Evolutionary conservation across 2,329 filamentous ascomycete genomes (phyloP), one percentile per base, ranked within the genome.

Genomic region (Ramularia endophylla): DNA sequence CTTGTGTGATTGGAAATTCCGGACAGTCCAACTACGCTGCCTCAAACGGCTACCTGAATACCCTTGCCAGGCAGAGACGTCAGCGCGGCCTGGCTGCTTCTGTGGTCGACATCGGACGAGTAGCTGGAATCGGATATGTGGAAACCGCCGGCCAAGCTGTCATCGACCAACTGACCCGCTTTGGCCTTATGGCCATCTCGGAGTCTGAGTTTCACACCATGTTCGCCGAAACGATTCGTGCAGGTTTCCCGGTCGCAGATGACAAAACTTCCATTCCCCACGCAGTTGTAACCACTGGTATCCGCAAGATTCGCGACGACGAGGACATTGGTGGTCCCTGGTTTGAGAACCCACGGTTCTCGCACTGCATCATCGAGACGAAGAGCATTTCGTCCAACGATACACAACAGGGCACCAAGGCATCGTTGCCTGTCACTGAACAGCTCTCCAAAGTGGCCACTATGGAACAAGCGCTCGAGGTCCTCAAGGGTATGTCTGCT

Each of bases 121-220:
- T 81, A 7, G 57, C 60, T 3, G 68, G 62, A 4, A 54, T 65
- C 3, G 69, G 71, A 1, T 65, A 60, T 36, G 47, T 70, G 17
- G 36, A 41, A 7, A 44, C 46, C 28, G 40, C 43, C 12, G 25
- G 47, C 13, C 40, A 43, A 16, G 40, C 44, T 18, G 41, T 39
- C 33, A 38, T 46, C 13, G 44, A 38, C 16, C 44, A 40, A 9
- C 18, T 36, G 5, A 16, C 12, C 8, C 13, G 19, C 11, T 44
- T 39, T 8, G 40, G 37, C 36, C 43, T 45, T 15, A 38, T 46
- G 6, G 40, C 44, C 25, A 28, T 75, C 11, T 73, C 72, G 2
- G 73, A 77, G 54, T 61, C 64, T 3, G 71, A 75, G 39, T 52
- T 76, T n/a, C 71, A 75, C 47, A 67, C 72, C 47, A 66, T 72